phyloP scores from a whole-genome alignment of 2,329 filamentous ascomycete genomes.

The Thermomyces lanuginosus region DNA sequence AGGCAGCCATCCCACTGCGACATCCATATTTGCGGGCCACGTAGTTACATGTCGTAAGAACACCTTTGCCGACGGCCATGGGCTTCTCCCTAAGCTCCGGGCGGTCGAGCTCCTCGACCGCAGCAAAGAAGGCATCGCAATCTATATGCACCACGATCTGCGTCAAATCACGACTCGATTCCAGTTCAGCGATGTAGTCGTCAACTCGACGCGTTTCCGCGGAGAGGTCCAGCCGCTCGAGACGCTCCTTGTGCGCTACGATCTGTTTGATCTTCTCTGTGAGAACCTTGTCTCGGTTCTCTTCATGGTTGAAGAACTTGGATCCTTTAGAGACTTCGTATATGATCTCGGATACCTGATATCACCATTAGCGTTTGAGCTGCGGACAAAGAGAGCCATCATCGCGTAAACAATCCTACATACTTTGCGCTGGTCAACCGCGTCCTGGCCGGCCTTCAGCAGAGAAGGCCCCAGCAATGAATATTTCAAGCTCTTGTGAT shows the following conservation, averaged over 20 bases:
- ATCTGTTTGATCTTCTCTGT: slow-evolving; percentile 77
- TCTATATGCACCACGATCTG: slow-evolving; percentile 84
- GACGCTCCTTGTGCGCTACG: slow-evolving; percentile 52
- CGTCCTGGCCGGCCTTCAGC: slow-evolving; percentile 83
- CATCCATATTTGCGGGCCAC: slow-evolving; percentile 78
- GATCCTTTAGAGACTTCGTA: slow-evolving; percentile 94
- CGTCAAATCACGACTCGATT: slow-evolving; percentile 60
- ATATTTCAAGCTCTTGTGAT: slow-evolving; percentile 63
- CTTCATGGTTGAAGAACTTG: slow-evolving; percentile 89
- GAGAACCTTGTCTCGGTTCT: slow-evolving; percentile 61
- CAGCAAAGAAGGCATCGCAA: slow-evolving; percentile 94
- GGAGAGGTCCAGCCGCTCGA: slow-evolving; percentile 61
- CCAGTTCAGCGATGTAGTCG: slow-evolving; percentile 62
- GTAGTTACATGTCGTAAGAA: slow-evolving; percentile 67
- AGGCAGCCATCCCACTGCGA: slow-evolving; percentile 86
- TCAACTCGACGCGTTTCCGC: slow-evolving; percentile 62
- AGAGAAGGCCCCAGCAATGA: slow-evolving; percentile 76
- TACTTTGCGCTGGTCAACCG: slow-evolving; percentile 80
- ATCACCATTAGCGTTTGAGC: slow-evolving; percentile 4
- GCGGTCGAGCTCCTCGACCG: slow-evolving; percentile 69
- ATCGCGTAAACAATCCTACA: slow-evolving; percentile 4
- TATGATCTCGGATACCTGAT: slow-evolving; percentile 78
- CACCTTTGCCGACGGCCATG: slow-evolving; percentile 72
- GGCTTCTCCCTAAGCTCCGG: slow-evolving; percentile 75
- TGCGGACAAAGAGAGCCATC: background rate